These are phyloP conservation scores for Pichia sp. DNA, from an alignment of 1,139 yeast species.

Conservation along the genomic window DNA sequence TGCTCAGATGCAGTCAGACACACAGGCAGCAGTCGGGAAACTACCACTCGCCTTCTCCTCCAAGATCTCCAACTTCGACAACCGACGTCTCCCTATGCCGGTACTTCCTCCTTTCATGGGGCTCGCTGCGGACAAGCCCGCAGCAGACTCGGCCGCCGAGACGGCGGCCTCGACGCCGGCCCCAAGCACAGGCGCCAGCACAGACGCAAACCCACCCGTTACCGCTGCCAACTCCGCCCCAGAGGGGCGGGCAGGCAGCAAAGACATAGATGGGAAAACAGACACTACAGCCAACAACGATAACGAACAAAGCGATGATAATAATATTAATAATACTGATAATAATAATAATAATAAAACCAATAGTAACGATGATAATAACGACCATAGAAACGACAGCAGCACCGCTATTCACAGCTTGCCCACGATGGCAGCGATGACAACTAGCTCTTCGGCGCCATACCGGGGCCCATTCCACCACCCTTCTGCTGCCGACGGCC, in stretches of 20 bases:
- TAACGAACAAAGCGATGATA: not conserved
- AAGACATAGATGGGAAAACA: too few species aligned
- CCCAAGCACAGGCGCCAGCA: too few species aligned
- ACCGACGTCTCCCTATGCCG: conserved; percentile 8
- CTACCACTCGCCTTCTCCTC: not conserved
- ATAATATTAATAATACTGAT: not conserved
- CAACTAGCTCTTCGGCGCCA: not conserved
- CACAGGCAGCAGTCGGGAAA: not conserved
- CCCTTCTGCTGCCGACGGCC: not conserved
- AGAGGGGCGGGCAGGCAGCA: too few species aligned
- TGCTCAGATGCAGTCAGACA: not conserved
- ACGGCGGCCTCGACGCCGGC: too few species aligned
- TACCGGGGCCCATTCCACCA: not conserved
- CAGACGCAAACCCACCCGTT: too few species aligned
- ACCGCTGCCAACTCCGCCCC: too few species aligned
- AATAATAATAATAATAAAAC: not conserved
- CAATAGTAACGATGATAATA: not conserved
- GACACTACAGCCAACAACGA: too few species aligned
- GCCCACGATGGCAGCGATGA: too few species aligned
- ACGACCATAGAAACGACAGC: not conserved
- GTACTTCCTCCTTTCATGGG: not conserved
- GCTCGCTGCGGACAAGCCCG: not conserved
- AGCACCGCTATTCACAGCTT: not conserved
- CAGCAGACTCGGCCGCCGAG: not conserved
- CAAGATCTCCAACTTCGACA: conserved; percentile 4